phyloP scores from a whole-genome alignment of 352 stramenopile species.

The Phytophthora constricta region DNA sequence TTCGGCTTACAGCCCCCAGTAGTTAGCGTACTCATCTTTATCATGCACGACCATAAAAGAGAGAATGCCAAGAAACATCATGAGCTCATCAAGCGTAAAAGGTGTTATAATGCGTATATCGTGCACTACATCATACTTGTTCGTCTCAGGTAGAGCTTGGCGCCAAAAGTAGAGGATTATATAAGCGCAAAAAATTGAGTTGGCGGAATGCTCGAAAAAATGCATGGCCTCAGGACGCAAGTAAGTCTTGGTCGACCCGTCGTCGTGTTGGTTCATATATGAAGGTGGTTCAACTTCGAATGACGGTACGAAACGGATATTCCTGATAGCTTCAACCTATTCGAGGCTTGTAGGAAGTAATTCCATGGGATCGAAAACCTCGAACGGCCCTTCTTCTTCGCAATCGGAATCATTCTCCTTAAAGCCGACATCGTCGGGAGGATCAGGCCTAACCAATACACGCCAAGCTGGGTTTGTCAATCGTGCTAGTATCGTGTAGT shows the following conservation, averaged over 20 bases:
- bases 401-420: no score
- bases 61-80: not conserved
- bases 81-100: no score
- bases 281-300: not conserved
- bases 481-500: not conserved
- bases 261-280: conserved; percentile 4
- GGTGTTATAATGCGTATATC: no score
- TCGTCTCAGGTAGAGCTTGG: no score
- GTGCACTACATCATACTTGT: no score
- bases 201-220: conserved; percentile 10
- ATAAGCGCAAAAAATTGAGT: conserved; percentile 19
- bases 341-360: no score
- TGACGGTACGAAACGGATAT: no score
- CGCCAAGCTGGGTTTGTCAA: not conserved
- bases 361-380: no score
- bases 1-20: no score
- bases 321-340: no score
- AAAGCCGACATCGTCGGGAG: not conserved
- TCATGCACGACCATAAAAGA: not conserved
- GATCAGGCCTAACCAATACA: not conserved
- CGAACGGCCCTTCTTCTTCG: no score
- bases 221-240: conserved; percentile 6
- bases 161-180: no score
- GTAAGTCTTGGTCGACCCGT: conserved; percentile 2
- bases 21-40: conserved; percentile 8